Base-by-base conservation (phyloP, 2,329 filamentous ascomycete species). In the Trichothecium roseum region DNA sequence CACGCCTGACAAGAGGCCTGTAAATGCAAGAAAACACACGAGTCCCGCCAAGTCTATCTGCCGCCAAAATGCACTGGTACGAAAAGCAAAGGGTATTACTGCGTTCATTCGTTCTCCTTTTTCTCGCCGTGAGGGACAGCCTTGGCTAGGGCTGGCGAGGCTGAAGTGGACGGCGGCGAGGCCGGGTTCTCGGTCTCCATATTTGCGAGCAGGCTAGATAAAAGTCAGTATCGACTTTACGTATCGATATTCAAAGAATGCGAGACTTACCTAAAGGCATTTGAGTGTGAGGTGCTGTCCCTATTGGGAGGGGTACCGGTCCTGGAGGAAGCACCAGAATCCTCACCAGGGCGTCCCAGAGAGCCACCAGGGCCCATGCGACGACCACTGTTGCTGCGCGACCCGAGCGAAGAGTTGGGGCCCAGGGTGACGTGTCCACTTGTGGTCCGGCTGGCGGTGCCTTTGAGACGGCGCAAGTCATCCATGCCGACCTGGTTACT, bases 401-500 rank as follows among this genome's bases (percentile, higher is more conserved):
- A 84, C 45, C 75, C 78, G 50, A 95, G 83, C 72, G 94, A 83
- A 42, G 85, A 88, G 35, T 82, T 81, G 10, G 91, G 89, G 20
- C 86, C 88, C 44, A 96, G 62, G 49, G 73, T 65, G 52, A 78
- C 59, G 61, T 76, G 69, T 60, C 78, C 61, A 69, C 76, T 70
- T 55, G 79, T 54, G 42, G 72, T 55, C 50, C 74, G 66, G 65
- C 69, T 72, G 33, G 69, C 63, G 22, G 66, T 66, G 30, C 69
- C 69, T 63, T 82, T 84, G 48, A 98, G 73, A 49, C 86, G 84
- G 43, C 85, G 81, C 40, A 98, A 73, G 55, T 98, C 91, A 49
- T 95, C 88, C 66, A 86, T 87, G 42, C 79, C 84, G 45, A 98
- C 82, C 49, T 84, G 84, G 66, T 91, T 94, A 48, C 83, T 85